A percentile compares a stretch with the other conserved stretches of the same genome.
Conservation (phyloP, 2,329 filamentous ascomycete genomes). For the Fusarium succisae region DNA sequence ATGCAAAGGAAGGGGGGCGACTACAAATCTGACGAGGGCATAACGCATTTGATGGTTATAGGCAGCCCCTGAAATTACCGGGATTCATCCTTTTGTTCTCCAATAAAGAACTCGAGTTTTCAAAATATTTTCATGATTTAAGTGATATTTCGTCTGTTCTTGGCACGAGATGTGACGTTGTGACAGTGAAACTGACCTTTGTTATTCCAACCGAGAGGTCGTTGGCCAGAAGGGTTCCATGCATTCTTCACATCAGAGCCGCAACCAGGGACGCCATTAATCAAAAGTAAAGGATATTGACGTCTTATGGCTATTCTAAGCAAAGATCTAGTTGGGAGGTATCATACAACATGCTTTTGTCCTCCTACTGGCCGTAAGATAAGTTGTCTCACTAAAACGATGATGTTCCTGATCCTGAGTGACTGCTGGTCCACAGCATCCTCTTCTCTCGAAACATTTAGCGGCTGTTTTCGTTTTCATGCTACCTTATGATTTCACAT, state of each 20-base stretch:
- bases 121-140: slow-evolving; percentile 23
- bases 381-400: not conserved
- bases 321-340: slow-evolving; percentile 6
- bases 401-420: not conserved
- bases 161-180: not conserved
- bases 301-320: not conserved
- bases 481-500: slow-evolving; percentile 54
- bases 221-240: not conserved
- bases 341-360: slow-evolving; percentile 15
- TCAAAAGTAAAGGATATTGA: not conserved
- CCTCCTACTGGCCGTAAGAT: not conserved
- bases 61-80: slow-evolving; percentile 52
- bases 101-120: slow-evolving; percentile 50
- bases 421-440: not conserved
- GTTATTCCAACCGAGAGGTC: not conserved
- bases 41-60: slow-evolving; percentile 51
- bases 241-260: no score
- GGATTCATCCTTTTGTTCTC: slow-evolving; percentile 54
- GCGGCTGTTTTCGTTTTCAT: not conserved
- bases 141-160: not conserved
- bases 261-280: not conserved
- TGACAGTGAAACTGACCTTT: not conserved
- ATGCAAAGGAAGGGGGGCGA: slow-evolving; percentile 50
- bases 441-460: not conserved
- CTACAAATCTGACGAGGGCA: slow-evolving; percentile 49